Conservation (phyloP, 805 yeast genomes). For the Ogataea corticis region DNA sequence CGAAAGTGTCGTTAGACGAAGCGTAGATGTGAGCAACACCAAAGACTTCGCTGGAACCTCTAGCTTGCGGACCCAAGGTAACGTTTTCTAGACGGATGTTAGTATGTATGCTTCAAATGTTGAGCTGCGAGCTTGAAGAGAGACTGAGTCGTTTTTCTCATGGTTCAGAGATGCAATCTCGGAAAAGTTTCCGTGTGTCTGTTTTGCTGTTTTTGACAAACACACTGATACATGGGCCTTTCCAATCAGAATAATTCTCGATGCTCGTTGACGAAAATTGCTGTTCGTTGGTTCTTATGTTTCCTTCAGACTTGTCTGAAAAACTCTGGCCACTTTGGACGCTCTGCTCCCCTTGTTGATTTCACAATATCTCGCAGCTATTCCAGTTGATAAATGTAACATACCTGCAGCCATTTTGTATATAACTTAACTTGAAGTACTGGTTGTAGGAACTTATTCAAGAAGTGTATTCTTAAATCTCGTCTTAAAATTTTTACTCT, state of each 20-base stretch:
- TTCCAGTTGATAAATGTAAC: constrained; percentile 10
- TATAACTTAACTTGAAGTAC: constrained; percentile 6
- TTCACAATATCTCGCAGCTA: background rate
- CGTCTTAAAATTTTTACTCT: constrained; percentile 6
- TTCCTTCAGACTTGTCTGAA: too few relatives aligned
- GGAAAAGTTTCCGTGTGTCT: too few relatives aligned
- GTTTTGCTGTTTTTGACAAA: too few relatives aligned
- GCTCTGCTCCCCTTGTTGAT: background rate
- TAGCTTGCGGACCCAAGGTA: constrained; percentile 82
- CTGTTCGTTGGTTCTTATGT: background rate
- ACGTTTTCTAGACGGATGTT: constrained; percentile 44
- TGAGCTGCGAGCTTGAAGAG: background rate
- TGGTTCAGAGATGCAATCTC: background rate
- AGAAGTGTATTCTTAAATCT: constrained; percentile 1
- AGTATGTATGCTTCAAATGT: background rate
- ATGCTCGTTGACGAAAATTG: background rate
- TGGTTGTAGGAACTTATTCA: constrained; percentile 4
- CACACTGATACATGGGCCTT: too few relatives aligned
- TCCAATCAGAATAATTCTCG: too few relatives aligned
- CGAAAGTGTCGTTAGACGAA: constrained; percentile 99
- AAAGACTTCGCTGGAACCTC: constrained; percentile 97
- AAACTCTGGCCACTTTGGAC: too few relatives aligned
- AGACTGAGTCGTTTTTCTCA: background rate
- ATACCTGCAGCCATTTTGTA: constrained; percentile 34
- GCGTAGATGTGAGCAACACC: constrained; percentile 99